A percentile compares a stretch with the other conserved stretches of the same genome.
Conservation (phyloP, 2,329 filamentous ascomycete species). For the Thielaviopsis musarum region DNA sequence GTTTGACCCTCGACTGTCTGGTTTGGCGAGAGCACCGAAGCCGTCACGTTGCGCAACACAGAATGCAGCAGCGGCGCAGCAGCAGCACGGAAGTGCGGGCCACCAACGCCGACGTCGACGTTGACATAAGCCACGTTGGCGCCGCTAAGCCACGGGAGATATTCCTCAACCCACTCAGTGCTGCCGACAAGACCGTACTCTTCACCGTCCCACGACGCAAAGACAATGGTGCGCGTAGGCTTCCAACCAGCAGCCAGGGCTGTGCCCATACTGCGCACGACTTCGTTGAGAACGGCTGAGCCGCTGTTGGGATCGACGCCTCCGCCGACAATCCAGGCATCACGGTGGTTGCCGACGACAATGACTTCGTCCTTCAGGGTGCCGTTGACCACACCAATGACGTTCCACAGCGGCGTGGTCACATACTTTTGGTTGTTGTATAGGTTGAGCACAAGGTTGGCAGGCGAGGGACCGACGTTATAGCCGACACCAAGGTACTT, state of each 20-base stretch:
- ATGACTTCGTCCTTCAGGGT: constrained; percentile 72
- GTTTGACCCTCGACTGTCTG: constrained; percentile 58
- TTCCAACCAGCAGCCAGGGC: constrained; percentile 43
- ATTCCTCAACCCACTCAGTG: constrained; percentile 89
- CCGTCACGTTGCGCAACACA: constrained; percentile 50
- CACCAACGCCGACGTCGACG: constrained; percentile 57
- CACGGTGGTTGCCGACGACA: constrained; percentile 79
- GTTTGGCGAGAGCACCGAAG: constrained; percentile 52
- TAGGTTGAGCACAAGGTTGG: constrained; percentile 52
- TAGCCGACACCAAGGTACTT: constrained; percentile 69
- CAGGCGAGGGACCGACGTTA: constrained; percentile 68
- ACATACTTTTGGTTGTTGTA: constrained; percentile 69
- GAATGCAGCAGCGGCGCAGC: constrained; percentile 64
- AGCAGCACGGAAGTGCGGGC: constrained; percentile 43
- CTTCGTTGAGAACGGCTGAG: constrained; percentile 62
- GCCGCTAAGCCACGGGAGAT: constrained; percentile 59
- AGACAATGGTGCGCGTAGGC: constrained; percentile 73
- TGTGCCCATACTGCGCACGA: constrained; percentile 56
- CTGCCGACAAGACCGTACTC: constrained; percentile 77
- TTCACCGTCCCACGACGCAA: constrained; percentile 68
- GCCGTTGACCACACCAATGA: constrained; percentile 84
- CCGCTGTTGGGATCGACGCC: constrained; percentile 72
- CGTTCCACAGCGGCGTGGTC: constrained; percentile 74
- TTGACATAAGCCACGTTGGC: constrained; percentile 72
- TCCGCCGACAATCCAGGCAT: constrained; percentile 79